Base-by-base conservation (phyloP, 2,329 filamentous ascomycete genomes). In the Ascocoryne sarcoides region DNA sequence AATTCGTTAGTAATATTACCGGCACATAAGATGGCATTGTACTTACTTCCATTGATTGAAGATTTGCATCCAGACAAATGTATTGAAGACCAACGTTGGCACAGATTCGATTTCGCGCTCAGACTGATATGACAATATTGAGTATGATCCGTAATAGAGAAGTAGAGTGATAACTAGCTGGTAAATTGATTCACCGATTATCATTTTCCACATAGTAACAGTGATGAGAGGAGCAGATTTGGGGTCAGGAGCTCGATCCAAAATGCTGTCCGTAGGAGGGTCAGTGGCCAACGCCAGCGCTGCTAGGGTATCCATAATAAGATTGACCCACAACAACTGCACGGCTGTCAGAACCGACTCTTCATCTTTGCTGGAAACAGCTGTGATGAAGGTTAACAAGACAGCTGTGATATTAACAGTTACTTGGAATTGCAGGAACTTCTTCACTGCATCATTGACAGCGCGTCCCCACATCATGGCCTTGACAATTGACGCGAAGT, bases 51-150 rank as follows among this genome's bases (percentile, higher is more conserved):
- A 85, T 59, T 94, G 84, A 64, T 96, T 96, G 69, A 96, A 96
- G 54, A 96, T 93, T 56, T 96, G 90, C 89, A 96, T 95, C 90
- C 90, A 96, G 39, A 95, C 90, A 59, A 96, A 96, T 0, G 87
- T 92, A 68, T 96, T 96, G 73, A 96, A 96, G 5, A 96, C 84
- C 35, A 96, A 72, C 2, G 88, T 93, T 41, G 79, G 69, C 44
- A 93, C 70, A 53, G 84, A 70, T 10, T 51, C 56, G 4, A 60
- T 48, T 26, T 73, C 59, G 23, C 66, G 54, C 20, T 70, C 63
- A 3, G 64, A 60, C 10, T 71, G 60, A 51, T 80, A 76, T 7
- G 67, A 67, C n/a, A 86, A 69, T 10, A 86, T 77, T 23, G 56
- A 65, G 43, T 63, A 63, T 36, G 73, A 77, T 21, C 75, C 86